Base-by-base conservation (phyloP, 495 filamentous ascomycete species). In the Cercophora scortea region DNA sequence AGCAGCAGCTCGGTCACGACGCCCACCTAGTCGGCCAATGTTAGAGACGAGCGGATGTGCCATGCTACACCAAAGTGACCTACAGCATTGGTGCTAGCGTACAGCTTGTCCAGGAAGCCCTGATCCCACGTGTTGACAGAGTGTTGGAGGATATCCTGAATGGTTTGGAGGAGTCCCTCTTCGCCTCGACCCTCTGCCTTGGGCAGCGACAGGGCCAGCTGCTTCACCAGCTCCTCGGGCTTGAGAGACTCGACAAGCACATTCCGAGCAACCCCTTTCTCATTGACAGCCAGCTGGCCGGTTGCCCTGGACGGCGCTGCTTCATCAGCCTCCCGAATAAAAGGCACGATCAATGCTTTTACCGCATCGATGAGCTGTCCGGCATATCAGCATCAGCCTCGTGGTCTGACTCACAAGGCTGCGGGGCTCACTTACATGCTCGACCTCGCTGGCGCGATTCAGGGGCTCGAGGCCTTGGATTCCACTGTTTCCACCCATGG, bases 101-200 rank as follows among this genome's bases (percentile, higher is more conserved):
- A 96, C 34, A 95, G 73, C 72, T 95, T 95, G 68, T 95, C 89
- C 64, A 96, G 68, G 70, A 98, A 96, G 8, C 91, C 93, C 62
- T 91, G 89, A 66, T 92, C 86, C 91, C 92, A 97, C 34, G 92
- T 96, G 68, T 97, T 97, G 60, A 96, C 92, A 45, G 82, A 87
- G 71, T 93, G 88, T 48, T 79, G 74, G 48, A 96, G 74, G 34
- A 94, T 73, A 57, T 82, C 77, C 54, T 80, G 69, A 32, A 92
- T 74, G 3, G 79, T 69, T 18, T 79, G 64, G 17, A 92, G 66
- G 47, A 96, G 64, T 0, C 89, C 90, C 12, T 86, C 80, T 60
- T 86, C 84, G 2, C 86, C 88, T 36, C 72, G 70, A 9, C 86
- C 87, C 36, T 71, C 61, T 42, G 78, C 69, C 11, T 72, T 66